Evolutionary conservation across 208 protist species (phyloP), one percentile per base, ranked within the genome.

Genomic region (Strigomonas culicis): DNA sequence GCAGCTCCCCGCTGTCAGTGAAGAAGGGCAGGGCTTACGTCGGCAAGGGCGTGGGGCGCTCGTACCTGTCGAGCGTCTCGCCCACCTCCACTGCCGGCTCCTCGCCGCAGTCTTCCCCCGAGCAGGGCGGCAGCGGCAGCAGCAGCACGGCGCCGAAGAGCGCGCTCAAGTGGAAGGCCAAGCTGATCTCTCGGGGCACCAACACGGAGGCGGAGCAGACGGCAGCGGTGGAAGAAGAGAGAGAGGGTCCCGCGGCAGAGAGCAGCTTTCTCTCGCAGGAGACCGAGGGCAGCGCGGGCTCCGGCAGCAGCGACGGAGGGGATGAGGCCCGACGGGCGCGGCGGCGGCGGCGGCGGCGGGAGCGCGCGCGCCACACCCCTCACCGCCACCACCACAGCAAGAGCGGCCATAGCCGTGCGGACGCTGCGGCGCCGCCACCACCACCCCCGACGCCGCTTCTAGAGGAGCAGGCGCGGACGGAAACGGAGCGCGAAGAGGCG

Each of bases 171-270:
- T 81, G 74, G 74, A 63, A 57, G 8, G 59, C 68, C 19, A 88
- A 82, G 62, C 71, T 61, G 27, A 57, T 88, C 22, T 83, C 82
- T 0, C 75, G 75, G 8, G 75, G 70, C 39, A 81, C 75, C 10
- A 50, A 61, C 44, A 78, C 78, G 17, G 63, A 73, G 1, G 47
- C 47, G 1, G 55, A 22, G 17, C 32, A 59, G 2, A 15, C 8
- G 32, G 3, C 32, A 25, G 28, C 8, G 17, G 15, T 11, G 4
- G 25, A 24, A 6, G 47, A 2, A n/a, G n/a, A n/a, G n/a, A n/a
- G n/a, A n/a, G n/a, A n/a, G n/a, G n/a, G n/a, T n/a, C n/a, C n/a
- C n/a, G n/a, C n/a, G n/a, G n/a, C n/a, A n/a, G n/a, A n/a, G n/a
- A n/a, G n/a, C n/a, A n/a, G n/a, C n/a, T n/a, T n/a, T n/a, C n/a